Conservation (phyloP, 2,329 filamentous ascomycete genomes). For the Scedosporium dehoogii region DNA sequence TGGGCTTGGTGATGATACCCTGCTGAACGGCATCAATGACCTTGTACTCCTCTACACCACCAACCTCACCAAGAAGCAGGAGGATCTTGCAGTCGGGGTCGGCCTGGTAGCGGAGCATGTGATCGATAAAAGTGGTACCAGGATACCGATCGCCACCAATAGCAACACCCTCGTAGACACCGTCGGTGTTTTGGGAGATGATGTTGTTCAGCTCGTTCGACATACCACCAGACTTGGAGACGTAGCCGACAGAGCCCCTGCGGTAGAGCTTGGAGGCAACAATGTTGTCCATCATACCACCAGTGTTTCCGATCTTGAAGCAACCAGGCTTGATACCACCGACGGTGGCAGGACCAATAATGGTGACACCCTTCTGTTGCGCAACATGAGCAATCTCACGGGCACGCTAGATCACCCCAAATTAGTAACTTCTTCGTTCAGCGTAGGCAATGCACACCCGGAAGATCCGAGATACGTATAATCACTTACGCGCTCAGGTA, state of each 20-base stretch:
- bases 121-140: slow-evolving; percentile 98
- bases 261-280: slow-evolving; percentile 99
- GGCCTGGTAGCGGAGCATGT: slow-evolving; percentile 90
- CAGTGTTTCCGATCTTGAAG: slow-evolving; percentile 99
- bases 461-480: background rate
- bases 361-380: slow-evolving; percentile 97
- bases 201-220: slow-evolving; percentile 99
- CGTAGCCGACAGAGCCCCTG: slow-evolving; percentile 96
- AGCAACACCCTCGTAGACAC: slow-evolving; percentile 97
- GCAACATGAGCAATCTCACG: slow-evolving; percentile 96
- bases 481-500: slow-evolving; percentile 79
- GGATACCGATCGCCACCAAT: slow-evolving; percentile 99
- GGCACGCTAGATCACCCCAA: slow-evolving; percentile 54
- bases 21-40: slow-evolving; percentile 97
- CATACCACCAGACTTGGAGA: slow-evolving; percentile 99
- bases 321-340: slow-evolving; percentile 98
- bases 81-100: slow-evolving; percentile 98
- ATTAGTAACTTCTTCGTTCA: background rate
- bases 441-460: background rate
- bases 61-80: slow-evolving; percentile 90
- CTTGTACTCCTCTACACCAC: slow-evolving; percentile 99
- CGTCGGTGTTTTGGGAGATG: slow-evolving; percentile 88
- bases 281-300: slow-evolving; percentile 99
- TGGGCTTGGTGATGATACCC: slow-evolving; percentile 92
- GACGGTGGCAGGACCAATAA: slow-evolving; percentile 95